Conservation (phyloP, 2,329 filamentous ascomycete species). For the Aspergillus sojae region DNA sequence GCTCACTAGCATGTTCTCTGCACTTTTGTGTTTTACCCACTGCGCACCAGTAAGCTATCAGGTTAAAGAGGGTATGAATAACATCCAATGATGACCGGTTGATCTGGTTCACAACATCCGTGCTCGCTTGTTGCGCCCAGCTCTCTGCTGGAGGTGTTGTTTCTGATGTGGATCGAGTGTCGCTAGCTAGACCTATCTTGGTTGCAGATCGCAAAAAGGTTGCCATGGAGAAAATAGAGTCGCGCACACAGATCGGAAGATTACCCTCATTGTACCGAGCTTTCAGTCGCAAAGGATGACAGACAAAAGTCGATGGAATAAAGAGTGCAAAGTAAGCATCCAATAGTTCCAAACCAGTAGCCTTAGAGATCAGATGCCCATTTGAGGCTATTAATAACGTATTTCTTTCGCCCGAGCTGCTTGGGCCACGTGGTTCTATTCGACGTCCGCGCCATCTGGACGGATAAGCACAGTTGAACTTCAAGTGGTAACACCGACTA, state of each 20-base stretch:
- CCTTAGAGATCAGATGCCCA: neutral
- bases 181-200: neutral
- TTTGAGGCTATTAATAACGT: neutral
- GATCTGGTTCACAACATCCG: neutral
- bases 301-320: slow-evolving; percentile 5
- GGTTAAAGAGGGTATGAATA: neutral
- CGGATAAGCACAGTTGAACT: neutral
- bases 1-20: neutral
- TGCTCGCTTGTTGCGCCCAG: neutral
- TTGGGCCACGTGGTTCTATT: neutral
- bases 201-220: neutral
- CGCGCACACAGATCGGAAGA: neutral
- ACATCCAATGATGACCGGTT: neutral
- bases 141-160: neutral
- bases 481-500: neutral
- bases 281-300: neutral
- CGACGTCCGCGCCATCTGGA: neutral
- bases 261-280: neutral
- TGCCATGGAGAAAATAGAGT: neutral
- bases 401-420: no score
- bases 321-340: slow-evolving; percentile 1
- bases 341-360: neutral
- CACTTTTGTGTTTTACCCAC: neutral
- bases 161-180: no score
- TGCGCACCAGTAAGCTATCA: neutral